Base-by-base conservation (phyloP, 1,284 basidiomycete genomes). In the Cryptococcus depauperatus region DNA sequence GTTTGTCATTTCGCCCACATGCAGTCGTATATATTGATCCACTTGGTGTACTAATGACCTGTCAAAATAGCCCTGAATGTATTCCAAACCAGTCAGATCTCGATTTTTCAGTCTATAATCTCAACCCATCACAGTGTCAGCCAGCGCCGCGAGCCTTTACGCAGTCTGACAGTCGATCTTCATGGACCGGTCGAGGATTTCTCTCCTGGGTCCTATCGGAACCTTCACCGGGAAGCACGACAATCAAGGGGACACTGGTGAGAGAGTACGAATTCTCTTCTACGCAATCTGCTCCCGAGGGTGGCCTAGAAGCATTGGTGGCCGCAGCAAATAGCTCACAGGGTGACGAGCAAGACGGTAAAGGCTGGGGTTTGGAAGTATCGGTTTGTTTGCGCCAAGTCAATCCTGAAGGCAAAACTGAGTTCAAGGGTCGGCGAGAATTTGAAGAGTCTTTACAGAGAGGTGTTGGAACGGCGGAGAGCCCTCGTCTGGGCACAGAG, bases 31-130 rank as follows among this genome's bases (percentile, higher is more conserved):
- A n/a, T n/a, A n/a, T n/a, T n/a, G n/a, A n/a, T n/a, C n/a, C n/a
- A n/a, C n/a, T n/a, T n/a, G n/a, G n/a, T n/a, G n/a, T n/a, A n/a
- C 38, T 43, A 37, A 41, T 43, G 35, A 44, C 43, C 13, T 5
- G n/a, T 14, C 9, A 13, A 11, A 27, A 4, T 41, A 68, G 64
- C 41, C 66, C 66, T 19, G 66, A 66, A 46, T 64, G 63, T 43
- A 59, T 66, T 2, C 66, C 66, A 11, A 58, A 58, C 41, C 28
- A 51, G 4, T 41, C 47, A 7, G 46, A 54, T 2, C 58, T 64
- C 32, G 66, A 69, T 41, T 69, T 62, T 44, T 62, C 62, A n/a
- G 58, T 69, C 11, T 69, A 69, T 60, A 61, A 59, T 44, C 57
- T 67, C 28, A 64, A 69, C 35, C 66, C 66, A 2, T 27, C 38